Evolutionary conservation across 2,329 filamentous ascomycete genomes (phyloP).

Genomic region (Colletotrichum somersetense): DNA sequence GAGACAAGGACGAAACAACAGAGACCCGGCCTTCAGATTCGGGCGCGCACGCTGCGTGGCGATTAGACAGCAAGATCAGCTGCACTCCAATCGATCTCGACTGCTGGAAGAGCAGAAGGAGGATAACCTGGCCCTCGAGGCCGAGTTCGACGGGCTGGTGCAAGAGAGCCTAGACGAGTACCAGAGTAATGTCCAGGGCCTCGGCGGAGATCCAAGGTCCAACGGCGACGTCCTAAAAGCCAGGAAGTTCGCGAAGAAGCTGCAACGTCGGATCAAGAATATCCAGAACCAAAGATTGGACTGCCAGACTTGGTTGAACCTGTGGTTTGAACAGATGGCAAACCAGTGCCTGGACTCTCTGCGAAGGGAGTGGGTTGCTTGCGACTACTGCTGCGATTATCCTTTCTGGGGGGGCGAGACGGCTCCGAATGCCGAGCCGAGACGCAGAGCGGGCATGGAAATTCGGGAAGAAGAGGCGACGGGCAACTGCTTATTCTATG

Average conservation of each 20-base stretch:
- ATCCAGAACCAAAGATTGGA: not conserved
- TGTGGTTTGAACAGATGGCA: not conserved
- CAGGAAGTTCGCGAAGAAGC: not conserved
- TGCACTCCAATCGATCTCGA: not conserved
- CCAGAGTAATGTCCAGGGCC: not conserved
- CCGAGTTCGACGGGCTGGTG: not conserved
- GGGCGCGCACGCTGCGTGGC: not conserved
- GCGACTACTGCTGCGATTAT: not conserved
- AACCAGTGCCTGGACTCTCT: not conserved
- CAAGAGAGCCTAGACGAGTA: not conserved
- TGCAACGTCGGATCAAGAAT: not conserved
- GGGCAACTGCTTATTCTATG: too few relatives aligned
- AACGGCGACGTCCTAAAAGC: not conserved
- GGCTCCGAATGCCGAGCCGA: not conserved
- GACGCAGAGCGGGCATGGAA: not conserved
- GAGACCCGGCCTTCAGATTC: not conserved
- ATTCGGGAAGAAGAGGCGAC: not conserved
- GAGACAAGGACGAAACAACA: not conserved
- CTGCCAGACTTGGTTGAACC: not conserved
- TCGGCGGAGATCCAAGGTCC: not conserved
- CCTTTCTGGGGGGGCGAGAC: not conserved
- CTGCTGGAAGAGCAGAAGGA: not conserved
- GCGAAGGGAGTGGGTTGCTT: not conserved
- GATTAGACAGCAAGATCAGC: not conserved
- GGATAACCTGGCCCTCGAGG: not conserved